phyloP scores from a whole-genome alignment of 2,329 filamentous ascomycete genomes.

The Sporothrix schenckii region DNA sequence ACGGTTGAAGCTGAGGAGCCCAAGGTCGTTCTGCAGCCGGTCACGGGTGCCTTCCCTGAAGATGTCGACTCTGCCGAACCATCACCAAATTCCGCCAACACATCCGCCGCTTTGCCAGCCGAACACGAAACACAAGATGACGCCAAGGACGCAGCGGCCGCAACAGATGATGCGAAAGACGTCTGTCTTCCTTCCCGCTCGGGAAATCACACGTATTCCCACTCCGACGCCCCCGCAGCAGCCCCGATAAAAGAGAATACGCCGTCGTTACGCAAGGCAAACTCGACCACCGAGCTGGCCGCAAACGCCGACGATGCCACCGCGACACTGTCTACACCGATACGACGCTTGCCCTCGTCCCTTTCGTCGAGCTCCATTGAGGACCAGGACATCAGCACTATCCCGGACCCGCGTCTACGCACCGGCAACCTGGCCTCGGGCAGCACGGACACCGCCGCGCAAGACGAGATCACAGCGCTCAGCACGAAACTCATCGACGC shows the following conservation, averaged over 20 bases:
- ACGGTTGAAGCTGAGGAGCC: constrained; percentile 1
- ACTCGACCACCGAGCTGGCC: constrained; percentile 14
- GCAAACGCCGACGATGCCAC: neutral
- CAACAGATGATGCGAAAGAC: constrained; percentile 3
- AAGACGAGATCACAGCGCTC: constrained; percentile 79
- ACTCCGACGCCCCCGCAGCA: constrained; percentile 5
- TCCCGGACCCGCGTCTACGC: constrained; percentile 65
- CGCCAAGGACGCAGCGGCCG: too few species aligned
- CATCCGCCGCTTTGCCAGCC: neutral
- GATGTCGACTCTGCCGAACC: constrained; percentile 9
- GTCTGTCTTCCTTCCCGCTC: neutral
- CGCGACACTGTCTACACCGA: constrained; percentile 7
- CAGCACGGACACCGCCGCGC: constrained; percentile 55
- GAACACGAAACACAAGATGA: neutral
- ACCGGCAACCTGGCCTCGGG: constrained; percentile 52
- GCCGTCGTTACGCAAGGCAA: neutral
- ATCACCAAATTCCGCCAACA: constrained; percentile 2
- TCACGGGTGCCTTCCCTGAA: neutral
- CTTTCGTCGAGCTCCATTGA: constrained; percentile 48
- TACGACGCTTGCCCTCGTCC: constrained; percentile 34
- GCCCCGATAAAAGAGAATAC: neutral
- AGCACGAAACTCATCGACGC: constrained; percentile 96
- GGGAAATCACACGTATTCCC: constrained; percentile 10
- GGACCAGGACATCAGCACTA: constrained; percentile 67
- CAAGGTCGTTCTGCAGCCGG: neutral